Evolutionary conservation across 208 protist genomes (phyloP), one percentile per base, ranked within the genome.

Genomic region (Crithidia brevicula): DNA sequence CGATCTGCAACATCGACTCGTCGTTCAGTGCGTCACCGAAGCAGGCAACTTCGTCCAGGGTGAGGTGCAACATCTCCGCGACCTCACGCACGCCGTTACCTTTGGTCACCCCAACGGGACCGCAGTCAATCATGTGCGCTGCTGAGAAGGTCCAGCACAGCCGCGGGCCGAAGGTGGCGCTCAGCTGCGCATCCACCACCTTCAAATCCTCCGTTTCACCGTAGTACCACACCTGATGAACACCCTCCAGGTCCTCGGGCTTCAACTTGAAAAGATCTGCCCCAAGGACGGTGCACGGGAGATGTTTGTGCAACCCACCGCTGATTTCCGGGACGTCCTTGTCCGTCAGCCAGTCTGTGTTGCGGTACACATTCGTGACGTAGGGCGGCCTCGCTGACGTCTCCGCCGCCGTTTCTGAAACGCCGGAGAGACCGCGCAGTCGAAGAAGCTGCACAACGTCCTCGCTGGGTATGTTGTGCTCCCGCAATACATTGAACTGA

Each of bases 21-120:
- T 93, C 87, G 63, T 91, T 94, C 81, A 88, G 84, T 13, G 76
- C 83, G 36, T 91, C 83, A 11, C 88, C 88, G 64, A 94, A 91
- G 25, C 85, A 85, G 22, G 81, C 78, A 8, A 79, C 76, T 4
- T 88, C 72, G 0, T 74, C 60, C 4, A 82, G 34, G 10, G 49
- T 27, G 6, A 93, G 8, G 5, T 68, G 50, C 22, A 93, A 56
- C n/a, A 75, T 16, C 54, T 79, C 20, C 4, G 74, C 72, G 15
- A 88, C 82, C 36, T 88, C 77, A 1, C 51, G 51, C 60, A 93
- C 67, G 23, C 76, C 78, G 16, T 67, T 72, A 11, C 78, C 84
- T 50, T 93, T 93, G 34, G 78, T 58, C 4, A 88, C 78, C 15
- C 76, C 73, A 8, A 25, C 33, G 0, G 56, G 69, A 1, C 66